Evolutionary conservation across 2,329 filamentous ascomycete genomes (phyloP).

Genomic region (Helotiales sp.): DNA sequence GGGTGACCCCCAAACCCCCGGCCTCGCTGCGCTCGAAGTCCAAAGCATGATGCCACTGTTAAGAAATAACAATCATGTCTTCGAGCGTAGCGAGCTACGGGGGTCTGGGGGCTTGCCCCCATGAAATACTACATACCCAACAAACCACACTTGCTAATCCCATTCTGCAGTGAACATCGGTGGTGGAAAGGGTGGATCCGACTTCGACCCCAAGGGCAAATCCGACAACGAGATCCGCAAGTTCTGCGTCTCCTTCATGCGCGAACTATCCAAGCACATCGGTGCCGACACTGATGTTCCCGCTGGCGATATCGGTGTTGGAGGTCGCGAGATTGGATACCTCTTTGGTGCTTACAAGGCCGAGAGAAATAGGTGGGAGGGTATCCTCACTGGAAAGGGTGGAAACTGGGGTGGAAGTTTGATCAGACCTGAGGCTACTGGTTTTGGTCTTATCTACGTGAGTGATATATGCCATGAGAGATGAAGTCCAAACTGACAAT

Average conservation of each 20-base stretch:
- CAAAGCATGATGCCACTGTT: too few relatives aligned
- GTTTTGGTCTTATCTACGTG: constrained; percentile 91
- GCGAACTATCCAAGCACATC: constrained; percentile 92
- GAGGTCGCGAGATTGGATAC: constrained; percentile 88
- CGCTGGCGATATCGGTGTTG: constrained; percentile 94
- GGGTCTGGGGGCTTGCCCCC: too few relatives aligned
- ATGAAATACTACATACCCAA: too few relatives aligned
- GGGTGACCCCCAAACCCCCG: too few relatives aligned
- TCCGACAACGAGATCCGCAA: constrained; percentile 94
- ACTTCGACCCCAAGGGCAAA: constrained; percentile 99
- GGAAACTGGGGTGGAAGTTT: constrained; percentile 87
- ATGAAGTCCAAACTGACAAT: background rate
- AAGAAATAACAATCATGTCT: too few relatives aligned
- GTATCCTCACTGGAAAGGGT: constrained; percentile 95
- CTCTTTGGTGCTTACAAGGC: constrained; percentile 93
- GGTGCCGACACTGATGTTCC: constrained; percentile 95
- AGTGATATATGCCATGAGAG: constrained; percentile 29
- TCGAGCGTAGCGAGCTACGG: too few relatives aligned
- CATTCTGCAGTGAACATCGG: constrained; percentile 75
- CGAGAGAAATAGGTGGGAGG: constrained; percentile 88
- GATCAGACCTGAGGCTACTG: constrained; percentile 95
- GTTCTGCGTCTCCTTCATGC: constrained; percentile 97
- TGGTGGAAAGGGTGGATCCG: constrained; percentile 94
- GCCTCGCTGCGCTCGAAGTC: too few relatives aligned
- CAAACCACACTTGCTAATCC: constrained; percentile 15